Evolutionary conservation across 345 rosid species (phyloP), one percentile per base, ranked within the genome.

Genomic region (Pistacia atlantica): DNA sequence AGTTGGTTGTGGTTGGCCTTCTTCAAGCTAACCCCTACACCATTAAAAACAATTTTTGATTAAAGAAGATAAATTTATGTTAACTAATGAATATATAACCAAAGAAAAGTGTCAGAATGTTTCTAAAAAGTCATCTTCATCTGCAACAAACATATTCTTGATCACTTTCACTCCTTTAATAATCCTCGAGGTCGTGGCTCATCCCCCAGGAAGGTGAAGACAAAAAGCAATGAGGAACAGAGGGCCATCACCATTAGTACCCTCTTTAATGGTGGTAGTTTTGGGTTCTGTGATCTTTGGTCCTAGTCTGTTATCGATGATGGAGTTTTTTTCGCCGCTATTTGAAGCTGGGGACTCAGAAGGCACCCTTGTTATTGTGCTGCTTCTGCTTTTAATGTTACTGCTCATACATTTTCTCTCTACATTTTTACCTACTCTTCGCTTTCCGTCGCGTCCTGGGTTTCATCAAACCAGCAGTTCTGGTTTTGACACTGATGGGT

Each of bases 241-340:
- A 55, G 87, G 88, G 42, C 92, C 90, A 28, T 89, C 92, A 5
- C 90, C 90, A 51, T 8, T 87, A 22, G 85, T 84, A 0, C 92
- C 90, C 5, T 81, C 37, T 59, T 72, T 85, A 9, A 54, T 85
- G 70, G 89, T 87, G 70, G 92, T 87, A 63, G 80, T 67, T 5
- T 38, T 82, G 6, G 85, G 92, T 8, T 11, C 84, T 74, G 4
- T 82, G 60, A 58, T 83, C 61, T 72, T 75, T 25, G 79, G 79
- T 67, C 82, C 85, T 5, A 59, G 62, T 20, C 0, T 85, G 17
- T 25, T 76, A 69, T 64, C 85, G 4, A 28, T 79, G 4, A 4
- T 70, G 20, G 84, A 73, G 16, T 71, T 16, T 52, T 51, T 79
- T 0, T 49, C 73, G 38, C 81, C 74, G 18, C 71, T 81, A 11